Evolutionary conservation across 2,329 filamentous ascomycete species (phyloP).

Genomic region (Helicocarpus griseus): DNA sequence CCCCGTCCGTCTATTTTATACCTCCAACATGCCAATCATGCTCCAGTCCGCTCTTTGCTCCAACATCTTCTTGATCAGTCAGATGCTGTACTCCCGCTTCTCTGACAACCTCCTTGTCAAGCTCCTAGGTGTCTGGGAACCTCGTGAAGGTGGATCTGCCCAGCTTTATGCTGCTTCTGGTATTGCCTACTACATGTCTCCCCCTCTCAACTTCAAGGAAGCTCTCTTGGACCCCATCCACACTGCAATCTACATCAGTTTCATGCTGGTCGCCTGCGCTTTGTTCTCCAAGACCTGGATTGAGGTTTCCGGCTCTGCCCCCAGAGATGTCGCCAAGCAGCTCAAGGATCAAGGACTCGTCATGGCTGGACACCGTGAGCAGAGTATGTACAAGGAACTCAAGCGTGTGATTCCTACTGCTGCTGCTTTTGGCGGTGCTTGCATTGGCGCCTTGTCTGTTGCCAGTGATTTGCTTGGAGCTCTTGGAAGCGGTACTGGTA

Average conservation of each 20-base stretch:
- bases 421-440: slow-evolving; percentile 95
- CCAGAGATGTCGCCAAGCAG: slow-evolving; percentile 97
- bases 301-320: slow-evolving; percentile 95
- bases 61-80: slow-evolving; percentile 97
- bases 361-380: slow-evolving; percentile 98
- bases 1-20: slow-evolving; percentile 98
- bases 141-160: slow-evolving; percentile 76
- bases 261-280: slow-evolving; percentile 96
- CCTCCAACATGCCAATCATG: slow-evolving; percentile 99
- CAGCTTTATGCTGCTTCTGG: slow-evolving; percentile 91
- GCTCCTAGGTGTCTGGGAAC: slow-evolving; percentile 97
- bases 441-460: slow-evolving; percentile 95
- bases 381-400: slow-evolving; percentile 99
- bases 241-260: slow-evolving; percentile 87
- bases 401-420: slow-evolving; percentile 99
- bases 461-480: slow-evolving; percentile 92
- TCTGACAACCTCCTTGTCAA: slow-evolving; percentile 97
- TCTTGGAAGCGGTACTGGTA: slow-evolving; percentile 93
- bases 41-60: slow-evolving; percentile 96
- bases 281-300: slow-evolving; percentile 99
- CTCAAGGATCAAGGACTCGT: slow-evolving; percentile 99
- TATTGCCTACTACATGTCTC: slow-evolving; percentile 99
- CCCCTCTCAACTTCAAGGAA: slow-evolving; percentile 93
- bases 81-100: slow-evolving; percentile 99
- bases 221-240: slow-evolving; percentile 95